These are phyloP conservation scores for Amanita polypyramis DNA, from an alignment of 768 basidiomycete genomes.

Conservation along the genomic window DNA sequence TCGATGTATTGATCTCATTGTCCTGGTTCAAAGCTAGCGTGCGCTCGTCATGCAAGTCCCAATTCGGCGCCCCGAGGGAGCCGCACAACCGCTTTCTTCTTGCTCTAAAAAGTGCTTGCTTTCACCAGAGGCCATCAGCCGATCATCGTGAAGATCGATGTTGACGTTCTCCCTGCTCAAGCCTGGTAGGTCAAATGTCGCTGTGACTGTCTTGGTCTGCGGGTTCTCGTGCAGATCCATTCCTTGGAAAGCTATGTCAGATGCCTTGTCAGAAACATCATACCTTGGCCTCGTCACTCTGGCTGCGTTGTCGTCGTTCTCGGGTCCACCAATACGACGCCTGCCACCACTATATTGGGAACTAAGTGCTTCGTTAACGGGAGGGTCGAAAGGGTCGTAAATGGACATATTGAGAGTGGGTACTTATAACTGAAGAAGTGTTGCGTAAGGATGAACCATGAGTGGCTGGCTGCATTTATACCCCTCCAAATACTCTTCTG, in stretches of 20 bases:
- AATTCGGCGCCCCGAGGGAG: slow-evolving; percentile 35
- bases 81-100: slow-evolving; percentile 29
- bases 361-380: too few relatives aligned
- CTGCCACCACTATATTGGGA: too few relatives aligned
- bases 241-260: slow-evolving; percentile 17
- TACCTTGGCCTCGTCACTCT: too few relatives aligned
- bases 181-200: slow-evolving; percentile 52
- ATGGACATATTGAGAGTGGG: too few relatives aligned
- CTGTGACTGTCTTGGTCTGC: slow-evolving; percentile 40
- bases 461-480: too few relatives aligned
- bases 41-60: neutral
- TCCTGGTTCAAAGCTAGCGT: slow-evolving; percentile 12
- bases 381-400: too few relatives aligned
- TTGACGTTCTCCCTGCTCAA: slow-evolving; percentile 40
- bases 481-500: too few relatives aligned
- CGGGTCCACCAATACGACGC: too few relatives aligned
- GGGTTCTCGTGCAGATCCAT: slow-evolving; percentile 48
- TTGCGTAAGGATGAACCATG: too few relatives aligned
- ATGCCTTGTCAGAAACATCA: too few relatives aligned
- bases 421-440: too few relatives aligned
- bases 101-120: slow-evolving; percentile 23
- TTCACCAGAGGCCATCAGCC: slow-evolving; percentile 45
- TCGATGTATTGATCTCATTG: slow-evolving; percentile 28
- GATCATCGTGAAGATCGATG: slow-evolving; percentile 42
- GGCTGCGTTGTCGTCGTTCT: too few relatives aligned